Conservation (phyloP, 2,329 filamentous ascomycete species). For the Leptographium flavum region DNA sequence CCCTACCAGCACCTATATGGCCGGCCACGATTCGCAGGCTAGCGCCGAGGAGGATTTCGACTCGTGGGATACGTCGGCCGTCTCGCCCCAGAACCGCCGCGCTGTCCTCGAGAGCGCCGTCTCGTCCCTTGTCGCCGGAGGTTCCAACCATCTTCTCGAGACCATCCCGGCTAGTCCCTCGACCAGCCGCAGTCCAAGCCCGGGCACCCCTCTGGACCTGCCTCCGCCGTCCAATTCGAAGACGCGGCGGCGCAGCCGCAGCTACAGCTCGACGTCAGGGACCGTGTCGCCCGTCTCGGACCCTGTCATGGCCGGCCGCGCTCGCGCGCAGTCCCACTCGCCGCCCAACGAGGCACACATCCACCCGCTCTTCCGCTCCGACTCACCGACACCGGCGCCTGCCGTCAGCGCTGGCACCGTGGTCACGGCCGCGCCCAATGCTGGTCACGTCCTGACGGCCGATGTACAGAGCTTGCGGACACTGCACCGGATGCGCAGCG, state of each 20-base stretch:
- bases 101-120: slow-evolving; percentile 36
- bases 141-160: slow-evolving; percentile 43
- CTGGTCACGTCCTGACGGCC: slow-evolving; percentile 44
- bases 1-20: not conserved
- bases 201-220: slow-evolving; percentile 43
- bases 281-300: slow-evolving; percentile 10
- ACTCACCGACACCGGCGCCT: slow-evolving; percentile 54
- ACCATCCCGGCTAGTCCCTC: slow-evolving; percentile 56
- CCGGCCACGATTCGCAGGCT: slow-evolving; percentile 18
- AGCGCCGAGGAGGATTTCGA: slow-evolving; percentile 52
- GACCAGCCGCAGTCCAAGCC: slow-evolving; percentile 50
- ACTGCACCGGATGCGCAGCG: slow-evolving; percentile 39
- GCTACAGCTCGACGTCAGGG: slow-evolving; percentile 34
- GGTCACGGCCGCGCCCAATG: slow-evolving; percentile 55
- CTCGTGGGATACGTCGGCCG: slow-evolving; percentile 58
- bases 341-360: slow-evolving; percentile 50
- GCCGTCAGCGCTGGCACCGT: slow-evolving; percentile 49
- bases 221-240: slow-evolving; percentile 32
- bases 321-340: slow-evolving; percentile 10
- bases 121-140: slow-evolving; percentile 19
- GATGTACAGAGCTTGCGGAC: slow-evolving; percentile 36
- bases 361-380: slow-evolving; percentile 63
- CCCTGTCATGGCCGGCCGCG: not conserved
- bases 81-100: slow-evolving; percentile 48
- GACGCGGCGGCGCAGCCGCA: slow-evolving; percentile 30